Evolutionary conservation across 768 basidiomycete species (phyloP), one percentile per base, ranked within the genome.

Genomic region (Suillus plorans): DNA sequence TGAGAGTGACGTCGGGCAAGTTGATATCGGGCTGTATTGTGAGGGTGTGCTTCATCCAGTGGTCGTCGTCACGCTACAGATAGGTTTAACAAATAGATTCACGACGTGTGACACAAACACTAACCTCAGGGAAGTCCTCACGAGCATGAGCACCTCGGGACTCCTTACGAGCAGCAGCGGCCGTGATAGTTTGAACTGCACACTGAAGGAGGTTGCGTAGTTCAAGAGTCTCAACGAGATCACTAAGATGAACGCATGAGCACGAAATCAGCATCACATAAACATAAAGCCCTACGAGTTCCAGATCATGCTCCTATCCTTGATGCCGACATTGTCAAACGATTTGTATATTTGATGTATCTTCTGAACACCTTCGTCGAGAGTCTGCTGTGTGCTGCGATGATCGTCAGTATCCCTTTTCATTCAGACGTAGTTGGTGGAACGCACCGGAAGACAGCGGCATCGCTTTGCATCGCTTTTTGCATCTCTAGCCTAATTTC

Each of bases 301-400:
- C 97, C 97, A 99, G 78, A 99, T 97, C 96, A 99, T 93, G 79
- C 93, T 94, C 74, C 97, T 86, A 78, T 99, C 97, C 82, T 97
- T 95, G 83, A 97, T 93, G 62, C 96, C 93, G 69, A 99, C 92
- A 52, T 97, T 85, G 69, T 90, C 84, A 78, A 89, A 99, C 73
- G 86, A 93, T 74, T 90, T 87, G 84, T 96, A 96, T 70, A 99
- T 94, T 49, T 84, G 81, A 63, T 83, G 84, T 71, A 99, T 82
- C 81, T 94, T 95, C 78, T 85, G 72, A 34, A 99, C 95, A 79
- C 97, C 97, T 70, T 97, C 89, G 70, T 98, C 97, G 66, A 99
- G 82, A 61, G 89, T 88, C 68, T 86, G 77, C 75, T 97, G 95
- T 36, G 94, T 97, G 70, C 95, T 92, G 69, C 63, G 67, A 49